Conservation (phyloP, 306 rosid genomes). For the Dalbergia cochinchinensis region DNA sequence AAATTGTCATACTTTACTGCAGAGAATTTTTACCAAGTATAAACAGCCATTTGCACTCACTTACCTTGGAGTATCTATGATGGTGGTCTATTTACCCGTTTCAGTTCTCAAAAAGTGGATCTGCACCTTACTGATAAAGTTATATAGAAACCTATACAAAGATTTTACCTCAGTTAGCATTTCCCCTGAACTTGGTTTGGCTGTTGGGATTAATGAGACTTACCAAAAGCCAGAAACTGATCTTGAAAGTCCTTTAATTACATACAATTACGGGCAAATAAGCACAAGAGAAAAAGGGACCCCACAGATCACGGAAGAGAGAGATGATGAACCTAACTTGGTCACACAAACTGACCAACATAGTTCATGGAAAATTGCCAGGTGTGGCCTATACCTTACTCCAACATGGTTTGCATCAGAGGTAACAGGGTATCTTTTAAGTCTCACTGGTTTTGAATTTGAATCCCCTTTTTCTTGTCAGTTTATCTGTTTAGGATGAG, state of each 20-base stretch:
- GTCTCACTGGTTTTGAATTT: constrained; percentile 1
- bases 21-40: constrained; percentile 75
- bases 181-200: constrained; percentile 44
- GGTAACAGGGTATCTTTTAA: constrained; percentile 53
- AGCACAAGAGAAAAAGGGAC: constrained; percentile 65
- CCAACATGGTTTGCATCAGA: constrained; percentile 80
- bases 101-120: constrained; percentile 64
- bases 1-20: constrained; percentile 49
- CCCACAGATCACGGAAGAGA: constrained; percentile 44
- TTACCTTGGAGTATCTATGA: constrained; percentile 70
- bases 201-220: constrained; percentile 48
- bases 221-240: constrained; percentile 37
- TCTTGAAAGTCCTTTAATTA: constrained; percentile 45
- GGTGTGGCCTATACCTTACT: constrained; percentile 64
- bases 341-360: constrained; percentile 43
- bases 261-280: constrained; percentile 46
- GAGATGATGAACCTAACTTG: constrained; percentile 43
- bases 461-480: neutral
- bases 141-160: constrained; percentile 34
- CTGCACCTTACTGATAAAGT: constrained; percentile 41
- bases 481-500: neutral
- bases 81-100: constrained; percentile 68
- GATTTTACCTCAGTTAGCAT: constrained; percentile 21
- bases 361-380: constrained; percentile 65
- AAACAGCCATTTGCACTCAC: constrained; percentile 79